A percentile compares a stretch with the other conserved stretches of the same genome.
Conservation (phyloP, 2,329 filamentous ascomycete genomes). For the Neofusicoccum laricinum region DNA sequence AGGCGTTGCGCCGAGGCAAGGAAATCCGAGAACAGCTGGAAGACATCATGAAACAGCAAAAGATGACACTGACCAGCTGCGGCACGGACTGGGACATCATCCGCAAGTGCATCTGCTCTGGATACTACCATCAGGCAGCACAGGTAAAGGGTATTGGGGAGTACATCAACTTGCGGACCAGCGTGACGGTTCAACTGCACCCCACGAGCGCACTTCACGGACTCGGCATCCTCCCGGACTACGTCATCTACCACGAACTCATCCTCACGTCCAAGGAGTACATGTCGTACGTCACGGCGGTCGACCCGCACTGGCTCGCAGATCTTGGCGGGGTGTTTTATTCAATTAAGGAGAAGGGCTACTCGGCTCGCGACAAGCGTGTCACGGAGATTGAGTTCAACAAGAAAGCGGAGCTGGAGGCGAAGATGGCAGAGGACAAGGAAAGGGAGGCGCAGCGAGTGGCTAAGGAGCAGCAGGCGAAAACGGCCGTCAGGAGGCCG, state of each 20-base stretch:
- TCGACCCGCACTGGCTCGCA: constrained; percentile 95
- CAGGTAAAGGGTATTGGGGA: constrained; percentile 95
- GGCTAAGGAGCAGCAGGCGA: constrained; percentile 30
- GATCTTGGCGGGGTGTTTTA: constrained; percentile 97
- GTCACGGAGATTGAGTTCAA: constrained; percentile 92
- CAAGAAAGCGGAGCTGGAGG: constrained; percentile 86
- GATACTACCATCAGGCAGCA: constrained; percentile 97
- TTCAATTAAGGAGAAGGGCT: constrained; percentile 95
- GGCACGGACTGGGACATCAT: constrained; percentile 97
- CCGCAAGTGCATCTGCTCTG: constrained; percentile 92
- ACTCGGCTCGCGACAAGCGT: constrained; percentile 79
- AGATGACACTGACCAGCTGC: constrained; percentile 82
- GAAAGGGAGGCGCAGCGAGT: constrained; percentile 59
- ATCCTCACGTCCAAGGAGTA: constrained; percentile 97
- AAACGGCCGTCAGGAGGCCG: constrained; percentile 9
- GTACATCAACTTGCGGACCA: constrained; percentile 94
- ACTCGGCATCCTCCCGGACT: constrained; percentile 88
- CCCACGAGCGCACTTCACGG: constrained; percentile 93
- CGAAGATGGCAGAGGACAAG: constrained; percentile 86
- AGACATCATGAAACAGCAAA: constrained; percentile 92
- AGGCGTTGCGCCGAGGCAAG: constrained; percentile 83
- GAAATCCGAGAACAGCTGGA: constrained; percentile 91
- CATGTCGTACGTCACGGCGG: constrained; percentile 93
- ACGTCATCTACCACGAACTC: constrained; percentile 96
- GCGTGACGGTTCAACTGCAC: constrained; percentile 89